Percentiles rank a stretch among this genome's conserved stretches.
phyloP scores from a whole-genome alignment of 176 grass and related monocot genomes.

The Pharus latifolius region DNA sequence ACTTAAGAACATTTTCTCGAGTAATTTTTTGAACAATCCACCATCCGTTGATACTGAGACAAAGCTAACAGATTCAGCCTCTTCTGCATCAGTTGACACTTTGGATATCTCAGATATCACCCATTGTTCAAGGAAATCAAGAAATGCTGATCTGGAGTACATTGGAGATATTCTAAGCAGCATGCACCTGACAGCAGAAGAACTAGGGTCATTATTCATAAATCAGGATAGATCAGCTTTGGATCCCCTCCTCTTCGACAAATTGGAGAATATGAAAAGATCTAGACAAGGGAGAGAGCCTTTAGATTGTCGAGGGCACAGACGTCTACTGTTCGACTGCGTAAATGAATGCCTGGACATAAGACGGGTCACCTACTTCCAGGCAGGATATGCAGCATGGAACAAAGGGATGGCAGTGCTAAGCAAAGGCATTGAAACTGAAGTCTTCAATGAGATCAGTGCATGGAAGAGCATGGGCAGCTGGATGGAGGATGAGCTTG shows the following conservation, averaged over 20 bases:
- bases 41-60: slow-evolving; percentile 20
- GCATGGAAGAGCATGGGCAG: slow-evolving; percentile 59
- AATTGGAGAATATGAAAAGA: slow-evolving; percentile 25
- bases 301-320: slow-evolving; percentile 10
- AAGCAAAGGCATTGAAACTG: slow-evolving; percentile 16
- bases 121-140: slow-evolving; percentile 15
- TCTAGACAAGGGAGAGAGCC: slow-evolving; percentile 19
- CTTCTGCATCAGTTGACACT: slow-evolving; percentile 28
- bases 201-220: slow-evolving; percentile 17
- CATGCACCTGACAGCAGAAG: slow-evolving; percentile 21
- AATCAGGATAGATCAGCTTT: slow-evolving; percentile 8
- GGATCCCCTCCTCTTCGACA: slow-evolving; percentile 42
- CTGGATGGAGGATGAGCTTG: slow-evolving; percentile 56
- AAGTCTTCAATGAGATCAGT: slow-evolving; percentile 44
- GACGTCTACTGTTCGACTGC: slow-evolving; percentile 47
- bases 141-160: slow-evolving; percentile 35
- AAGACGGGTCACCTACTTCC: slow-evolving; percentile 43
- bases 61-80: slow-evolving; percentile 42
- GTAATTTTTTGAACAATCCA: slow-evolving; percentile 21
- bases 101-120: slow-evolving; percentile 34
- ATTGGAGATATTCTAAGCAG: slow-evolving; percentile 42
- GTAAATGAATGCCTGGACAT: slow-evolving; percentile 57
- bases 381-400: slow-evolving; percentile 68
- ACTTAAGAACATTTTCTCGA: slow-evolving; percentile 23
- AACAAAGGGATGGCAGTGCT: slow-evolving; percentile 40